Evolutionary conservation across 192 early-diverging fungal species (phyloP).

Genomic region (Dissophora globulifera): DNA sequence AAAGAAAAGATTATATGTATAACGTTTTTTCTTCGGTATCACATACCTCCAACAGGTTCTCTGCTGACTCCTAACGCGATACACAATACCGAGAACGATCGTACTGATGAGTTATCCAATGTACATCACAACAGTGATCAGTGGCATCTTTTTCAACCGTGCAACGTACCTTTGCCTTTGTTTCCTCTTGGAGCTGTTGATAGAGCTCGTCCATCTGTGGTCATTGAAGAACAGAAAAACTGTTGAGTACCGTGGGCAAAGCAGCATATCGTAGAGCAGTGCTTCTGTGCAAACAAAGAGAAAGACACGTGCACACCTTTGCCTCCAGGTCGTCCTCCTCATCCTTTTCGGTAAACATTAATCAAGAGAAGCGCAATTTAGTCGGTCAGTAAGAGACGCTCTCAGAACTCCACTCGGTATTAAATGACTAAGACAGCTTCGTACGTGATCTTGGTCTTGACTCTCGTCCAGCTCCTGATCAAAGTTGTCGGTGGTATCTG

Average conservation of each 20-base stretch:
- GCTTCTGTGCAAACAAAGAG: too few relatives aligned
- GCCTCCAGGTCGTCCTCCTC: conserved; percentile 46
- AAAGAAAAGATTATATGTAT: too few relatives aligned
- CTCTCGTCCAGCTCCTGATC: conserved; percentile 41
- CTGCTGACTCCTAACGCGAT: conserved; percentile 29
- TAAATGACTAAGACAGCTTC: neutral
- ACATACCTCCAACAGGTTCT: conserved; percentile 38
- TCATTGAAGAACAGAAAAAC: neutral
- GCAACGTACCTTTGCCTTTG: conserved; percentile 31
- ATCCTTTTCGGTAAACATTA: neutral
- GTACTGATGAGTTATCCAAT: neutral
- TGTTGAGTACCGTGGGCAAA: neutral
- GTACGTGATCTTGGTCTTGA: conserved; percentile 20
- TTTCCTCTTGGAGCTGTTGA: conserved; percentile 35
- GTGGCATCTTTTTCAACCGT: neutral
- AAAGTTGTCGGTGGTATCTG: conserved; percentile 48
- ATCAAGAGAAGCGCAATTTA: neutral
- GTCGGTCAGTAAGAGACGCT: neutral
- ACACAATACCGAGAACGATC: neutral
- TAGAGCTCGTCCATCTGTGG: conserved; percentile 50
- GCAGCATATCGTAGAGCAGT: too few relatives aligned
- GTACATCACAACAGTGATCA: neutral
- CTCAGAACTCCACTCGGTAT: neutral
- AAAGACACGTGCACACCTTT: too few relatives aligned
- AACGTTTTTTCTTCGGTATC: neutral